Evolutionary conservation across 2,329 filamentous ascomycete species (phyloP), one percentile per base, ranked within the genome.

Genomic region (Clonostachys solani): DNA sequence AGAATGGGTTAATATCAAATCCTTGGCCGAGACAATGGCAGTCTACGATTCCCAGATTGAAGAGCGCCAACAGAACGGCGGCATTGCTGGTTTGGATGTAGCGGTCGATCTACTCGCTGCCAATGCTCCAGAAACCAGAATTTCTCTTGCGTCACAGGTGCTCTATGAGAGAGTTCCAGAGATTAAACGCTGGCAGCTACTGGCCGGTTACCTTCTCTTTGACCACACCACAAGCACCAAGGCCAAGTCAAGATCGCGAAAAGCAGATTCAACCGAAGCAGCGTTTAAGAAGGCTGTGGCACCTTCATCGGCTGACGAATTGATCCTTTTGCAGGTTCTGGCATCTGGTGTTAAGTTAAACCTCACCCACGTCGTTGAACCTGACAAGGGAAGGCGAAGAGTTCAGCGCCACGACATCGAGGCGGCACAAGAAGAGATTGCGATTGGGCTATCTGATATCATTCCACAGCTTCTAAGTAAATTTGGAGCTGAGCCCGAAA

Each of bases 1-100:
- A 42, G 86, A 87, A 52, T 99, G 94, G 94, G 81, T 97, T 57
- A 90, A 89, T 60, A 82, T 95, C 61, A 99, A 97, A 68, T 92
- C 87, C 54, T 75, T 99, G 13, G 89, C 87, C 4, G 90, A 96
- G 64, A 86, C 88, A 12, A 75, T 99, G 23, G 80, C 87, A 33
- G 80, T 82, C 10, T 97, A 96, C 59, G 90, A 96, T 60, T 74
- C 78, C 6, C 84, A 89, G 55, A 74, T 84, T 40, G 74, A 80
- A 44, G 77, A 81, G 37, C 78, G 81, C 33, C 69, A 83, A 34
- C 57, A 64, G 48, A 69, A 71, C 15, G 68, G 69, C 9, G 65
- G 67, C 19, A 56, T 68, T 15, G 65, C 71, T n/a, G 69, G 69
- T 5, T 55, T 78, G 12, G 76, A 80, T 51, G 66, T 75, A 40